Base-by-base conservation (phyloP, 352 stramenopile genomes). In the Globisporangium megalacanthum region DNA sequence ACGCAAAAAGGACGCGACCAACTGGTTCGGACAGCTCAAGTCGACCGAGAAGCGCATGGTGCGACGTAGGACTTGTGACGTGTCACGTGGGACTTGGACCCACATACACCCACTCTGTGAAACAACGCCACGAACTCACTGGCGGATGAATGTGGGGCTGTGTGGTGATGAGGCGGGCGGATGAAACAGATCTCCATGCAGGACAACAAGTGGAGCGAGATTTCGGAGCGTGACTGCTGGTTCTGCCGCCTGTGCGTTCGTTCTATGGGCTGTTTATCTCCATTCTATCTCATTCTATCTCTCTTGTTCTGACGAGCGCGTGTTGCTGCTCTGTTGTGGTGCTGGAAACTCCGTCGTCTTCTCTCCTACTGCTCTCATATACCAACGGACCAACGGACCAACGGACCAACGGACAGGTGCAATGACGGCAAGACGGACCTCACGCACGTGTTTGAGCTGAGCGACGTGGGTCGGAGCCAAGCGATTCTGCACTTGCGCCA, bases 21-120 rank as follows among this genome's bases (percentile, higher is more conserved):
- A 68, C 10, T 91, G 81, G 81, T 91, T 91, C 50, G 66, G 69
- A 13, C 81, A 89, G 66, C 70, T 91, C 58, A 91, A 91, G 62
- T 91, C 81, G n/a, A 91, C 81, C 17, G 81, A 91, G 63, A 91
- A 91, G 59, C 71, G 81, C 63, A 91, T 91, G 81, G 79, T 83
- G 59, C 31, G 49, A 58, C n/a, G n/a, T n/a, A n/a, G n/a, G n/a
- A n/a, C n/a, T n/a, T n/a, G n/a, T n/a, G n/a, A n/a, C n/a, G n/a
- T n/a, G n/a, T n/a, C n/a, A n/a, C n/a, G n/a, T n/a, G n/a, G n/a
- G n/a, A n/a, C n/a, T n/a, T n/a, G n/a, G n/a, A n/a, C n/a, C n/a
- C n/a, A n/a, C n/a, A n/a, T n/a, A n/a, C n/a, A n/a, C n/a, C n/a
- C n/a, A n/a, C n/a, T n/a, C n/a, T n/a, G n/a, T n/a, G n/a, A n/a